Evolutionary conservation across 2,329 filamentous ascomycete genomes (phyloP), one percentile per base, ranked within the genome.

Genomic region (Cladophialophora bantiana): DNA sequence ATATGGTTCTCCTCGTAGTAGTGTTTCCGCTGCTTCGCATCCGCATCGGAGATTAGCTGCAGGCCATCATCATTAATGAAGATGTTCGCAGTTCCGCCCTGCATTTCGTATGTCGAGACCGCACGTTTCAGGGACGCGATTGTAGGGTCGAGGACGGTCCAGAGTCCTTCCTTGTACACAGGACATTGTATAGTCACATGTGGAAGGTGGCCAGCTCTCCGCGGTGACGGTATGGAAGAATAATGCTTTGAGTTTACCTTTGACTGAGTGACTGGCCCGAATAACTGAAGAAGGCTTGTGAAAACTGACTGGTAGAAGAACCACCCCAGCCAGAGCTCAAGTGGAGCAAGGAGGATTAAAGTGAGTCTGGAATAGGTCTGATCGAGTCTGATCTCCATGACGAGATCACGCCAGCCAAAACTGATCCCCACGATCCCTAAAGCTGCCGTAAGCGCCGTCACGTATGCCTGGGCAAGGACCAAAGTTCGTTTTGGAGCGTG

Each of bases 111-210:
- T 12, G 85, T 85, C 40, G 84, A 84, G 67, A 88, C 87, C 20
- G 85, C 85, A 15, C 82, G 81, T 73, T 85, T 86, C 38, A 88
- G 75, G 2, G 84, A 86, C n/a, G 82, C 78, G 45, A 88, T 81
- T 0, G 85, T 88, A 0, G 86, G 85, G 53, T 80, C 79, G 69
- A 88, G 87, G 73, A 96, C 92, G 68, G 38, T 81, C 80, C 3
- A 96, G 83, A 71, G 38, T 4, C 92, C 91, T 77, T 96, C 92
- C 77, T 94, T 95, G 82, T 95, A 96, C 0, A 96, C 91, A 3
- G 92, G 92, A 76, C 91, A 94, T 75, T 96, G 92, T 45, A 96
- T 90, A 1, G 91, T 94, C 65, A 86, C 79, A 72, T 82, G 84
- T 40, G 82, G 83, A 7, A 82, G 57, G 12, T 52, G 38, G 52